Conservation (phyloP, 2,329 filamentous ascomycete species). For the Botryotinia narcissicola region DNA sequence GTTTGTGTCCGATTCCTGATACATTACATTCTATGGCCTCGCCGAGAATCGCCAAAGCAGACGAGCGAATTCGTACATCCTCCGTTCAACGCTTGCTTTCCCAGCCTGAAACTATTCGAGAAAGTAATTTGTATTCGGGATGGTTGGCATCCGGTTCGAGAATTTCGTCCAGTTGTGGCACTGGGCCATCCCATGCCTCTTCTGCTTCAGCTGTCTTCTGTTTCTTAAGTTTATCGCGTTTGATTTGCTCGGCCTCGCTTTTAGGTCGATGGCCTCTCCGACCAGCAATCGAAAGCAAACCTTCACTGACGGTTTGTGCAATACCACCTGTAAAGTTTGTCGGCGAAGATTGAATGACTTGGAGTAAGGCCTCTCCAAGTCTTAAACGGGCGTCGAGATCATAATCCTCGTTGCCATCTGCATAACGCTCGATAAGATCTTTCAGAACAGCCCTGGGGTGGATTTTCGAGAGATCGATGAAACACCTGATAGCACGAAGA, state of each 20-base stretch:
- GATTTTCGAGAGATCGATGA: constrained; percentile 55
- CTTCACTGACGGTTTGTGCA: constrained; percentile 53
- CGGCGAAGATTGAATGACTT: constrained; percentile 61
- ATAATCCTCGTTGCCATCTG: constrained; percentile 59
- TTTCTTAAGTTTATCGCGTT: constrained; percentile 49
- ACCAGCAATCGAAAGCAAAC: constrained; percentile 61
- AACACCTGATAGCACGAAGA: constrained; percentile 62
- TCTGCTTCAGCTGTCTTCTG: constrained; percentile 51
- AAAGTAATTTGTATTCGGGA: constrained; percentile 49
- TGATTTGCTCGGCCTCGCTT: constrained; percentile 54
- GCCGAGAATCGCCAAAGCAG: constrained; percentile 65
- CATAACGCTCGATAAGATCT: constrained; percentile 65
- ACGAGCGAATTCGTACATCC: constrained; percentile 67
- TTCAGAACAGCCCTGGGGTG: constrained; percentile 61
- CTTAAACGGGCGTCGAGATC: constrained; percentile 63
- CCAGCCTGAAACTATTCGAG: constrained; percentile 65
- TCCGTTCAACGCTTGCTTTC: constrained; percentile 63
- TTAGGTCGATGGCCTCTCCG: constrained; percentile 60
- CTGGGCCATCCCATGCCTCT: constrained; percentile 54
- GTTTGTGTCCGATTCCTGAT: constrained; percentile 50
- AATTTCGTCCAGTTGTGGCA: constrained; percentile 47
- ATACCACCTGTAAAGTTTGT: constrained; percentile 54
- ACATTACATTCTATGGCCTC: constrained; percentile 59
- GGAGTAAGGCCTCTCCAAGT: constrained; percentile 65
- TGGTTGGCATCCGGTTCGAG: constrained; percentile 25